These are phyloP conservation scores for Erythrobasidium hasegawianum DNA, from an alignment of 1,284 basidiomycete genomes.

Conservation along the genomic window DNA sequence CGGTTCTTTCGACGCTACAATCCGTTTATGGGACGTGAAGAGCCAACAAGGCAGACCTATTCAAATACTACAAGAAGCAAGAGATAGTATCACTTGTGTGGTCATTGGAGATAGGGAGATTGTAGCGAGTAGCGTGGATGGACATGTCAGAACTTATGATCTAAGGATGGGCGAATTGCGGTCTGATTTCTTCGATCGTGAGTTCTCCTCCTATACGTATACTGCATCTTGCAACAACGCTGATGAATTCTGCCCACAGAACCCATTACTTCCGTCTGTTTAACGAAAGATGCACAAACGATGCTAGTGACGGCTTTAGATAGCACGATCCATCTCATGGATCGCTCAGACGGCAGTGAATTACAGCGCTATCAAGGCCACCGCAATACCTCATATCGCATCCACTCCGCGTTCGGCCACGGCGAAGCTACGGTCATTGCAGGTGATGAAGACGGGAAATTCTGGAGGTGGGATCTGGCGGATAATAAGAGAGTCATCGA, in stretches of 20 bases:
- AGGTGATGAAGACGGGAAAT: slow-evolving; percentile 80
- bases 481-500: slow-evolving; percentile 58
- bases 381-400: slow-evolving; percentile 68
- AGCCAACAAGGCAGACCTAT: slow-evolving; percentile 75
- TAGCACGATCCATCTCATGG: slow-evolving; percentile 78
- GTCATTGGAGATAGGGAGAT: slow-evolving; percentile 56
- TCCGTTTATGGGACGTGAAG: slow-evolving; percentile 78
- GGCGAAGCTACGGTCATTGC: slow-evolving; percentile 75
- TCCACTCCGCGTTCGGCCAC: slow-evolving; percentile 74
- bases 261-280: slow-evolving; percentile 75
- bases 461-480: slow-evolving; percentile 91
- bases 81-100: slow-evolving; percentile 83
- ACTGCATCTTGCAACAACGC: no score
- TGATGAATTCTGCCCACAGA: slow-evolving; percentile 59
- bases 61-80: slow-evolving; percentile 85
- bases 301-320: slow-evolving; percentile 79
- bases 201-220: slow-evolving; percentile 52
- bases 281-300: slow-evolving; percentile 69
- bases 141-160: slow-evolving; percentile 86
- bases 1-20: slow-evolving; percentile 84
- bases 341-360: slow-evolving; percentile 72
- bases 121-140: slow-evolving; percentile 81
- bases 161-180: slow-evolving; percentile 83
- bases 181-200: slow-evolving; percentile 83
- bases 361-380: slow-evolving; percentile 83